A percentile compares a stretch with the other conserved stretches of the same genome.
phyloP scores from a whole-genome alignment of 1,284 basidiomycete species.

The Inonotus obliquus region DNA sequence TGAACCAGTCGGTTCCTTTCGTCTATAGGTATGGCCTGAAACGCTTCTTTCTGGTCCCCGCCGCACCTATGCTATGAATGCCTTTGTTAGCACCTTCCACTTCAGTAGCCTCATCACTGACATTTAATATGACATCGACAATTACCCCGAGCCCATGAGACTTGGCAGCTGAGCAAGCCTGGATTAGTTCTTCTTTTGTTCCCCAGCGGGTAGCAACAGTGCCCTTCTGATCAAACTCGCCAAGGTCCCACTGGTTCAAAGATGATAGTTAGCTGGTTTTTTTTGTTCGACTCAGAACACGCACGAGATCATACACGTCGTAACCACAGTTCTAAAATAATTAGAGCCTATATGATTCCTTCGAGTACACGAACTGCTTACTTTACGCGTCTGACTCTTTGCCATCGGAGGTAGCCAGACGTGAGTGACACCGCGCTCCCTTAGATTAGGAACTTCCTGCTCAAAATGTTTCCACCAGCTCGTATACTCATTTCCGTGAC shows the following conservation, averaged over 20 bases:
- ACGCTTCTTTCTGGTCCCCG: slow-evolving; percentile 74
- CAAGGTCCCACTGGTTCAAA: slow-evolving; percentile 72
- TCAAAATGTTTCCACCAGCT: slow-evolving; percentile 87
- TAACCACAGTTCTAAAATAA: slow-evolving; percentile 64
- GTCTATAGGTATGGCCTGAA: slow-evolving; percentile 74
- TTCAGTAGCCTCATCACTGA: slow-evolving; percentile 30
- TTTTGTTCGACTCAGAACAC: slow-evolving; percentile 15
- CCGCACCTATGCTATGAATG: slow-evolving; percentile 69
- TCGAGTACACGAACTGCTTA: slow-evolving; percentile 30
- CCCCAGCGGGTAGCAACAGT: slow-evolving; percentile 85
- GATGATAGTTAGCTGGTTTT: neutral
- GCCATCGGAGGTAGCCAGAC: slow-evolving; percentile 77
- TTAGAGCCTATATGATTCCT: neutral
- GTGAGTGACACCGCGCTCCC: slow-evolving; percentile 79
- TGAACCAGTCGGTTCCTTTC: slow-evolving; percentile 55
- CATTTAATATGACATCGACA: slow-evolving; percentile 77
- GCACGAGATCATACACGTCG: slow-evolving; percentile 76
- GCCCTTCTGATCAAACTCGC: slow-evolving; percentile 89
- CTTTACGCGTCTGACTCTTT: slow-evolving; percentile 54
- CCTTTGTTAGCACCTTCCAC: neutral
- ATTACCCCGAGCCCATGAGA: slow-evolving; percentile 59
- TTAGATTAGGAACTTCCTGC: slow-evolving; percentile 62
- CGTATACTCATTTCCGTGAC: slow-evolving; percentile 42
- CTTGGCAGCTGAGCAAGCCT: slow-evolving; percentile 57
- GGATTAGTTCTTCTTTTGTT: slow-evolving; percentile 74